Percentiles rank a stretch among this genome's conserved stretches.
Conservation (phyloP, 2,329 filamentous ascomycete species). For the Aspergillus vadensis region DNA sequence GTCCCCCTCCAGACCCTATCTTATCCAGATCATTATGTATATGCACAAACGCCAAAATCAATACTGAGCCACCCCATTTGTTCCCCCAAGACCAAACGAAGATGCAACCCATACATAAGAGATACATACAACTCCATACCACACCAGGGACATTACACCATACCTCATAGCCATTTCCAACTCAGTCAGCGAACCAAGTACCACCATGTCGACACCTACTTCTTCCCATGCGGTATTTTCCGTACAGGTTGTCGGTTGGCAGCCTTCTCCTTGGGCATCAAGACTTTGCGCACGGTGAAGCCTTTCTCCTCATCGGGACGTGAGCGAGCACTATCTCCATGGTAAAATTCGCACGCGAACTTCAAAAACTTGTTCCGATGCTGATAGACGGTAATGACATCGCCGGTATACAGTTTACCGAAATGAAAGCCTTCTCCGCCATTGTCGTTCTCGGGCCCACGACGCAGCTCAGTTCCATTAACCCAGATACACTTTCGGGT, state of each 20-base stretch:
- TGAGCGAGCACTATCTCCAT: conserved; percentile 46
- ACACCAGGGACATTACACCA: not conserved
- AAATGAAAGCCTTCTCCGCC: conserved; percentile 57
- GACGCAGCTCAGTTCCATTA: conserved; percentile 68
- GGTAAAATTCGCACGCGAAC: conserved; percentile 50
- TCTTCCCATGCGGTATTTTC: conserved; percentile 22
- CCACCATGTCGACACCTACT: not conserved
- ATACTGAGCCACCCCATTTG: not conserved
- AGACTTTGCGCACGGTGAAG: conserved; percentile 44
- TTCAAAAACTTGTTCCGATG: conserved; percentile 42
- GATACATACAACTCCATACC: not conserved
- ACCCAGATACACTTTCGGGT: conserved; percentile 74
- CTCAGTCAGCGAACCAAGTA: not conserved
- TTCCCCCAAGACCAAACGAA: not conserved
- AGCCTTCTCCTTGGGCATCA: conserved; percentile 32
- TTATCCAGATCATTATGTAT: not conserved
- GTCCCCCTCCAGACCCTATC: not conserved
- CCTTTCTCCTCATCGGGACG: conserved; percentile 46
- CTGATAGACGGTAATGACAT: conserved; percentile 73
- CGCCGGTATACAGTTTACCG: conserved; percentile 73
- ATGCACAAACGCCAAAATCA: not conserved
- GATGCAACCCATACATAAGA: not conserved
- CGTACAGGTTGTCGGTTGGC: conserved; percentile 30
- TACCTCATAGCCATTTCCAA: not conserved
- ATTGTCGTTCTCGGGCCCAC: conserved; percentile 56